Evolutionary conservation across 2,329 filamentous ascomycete species (phyloP).

Genomic region (Ceratocystis smalleyi): DNA sequence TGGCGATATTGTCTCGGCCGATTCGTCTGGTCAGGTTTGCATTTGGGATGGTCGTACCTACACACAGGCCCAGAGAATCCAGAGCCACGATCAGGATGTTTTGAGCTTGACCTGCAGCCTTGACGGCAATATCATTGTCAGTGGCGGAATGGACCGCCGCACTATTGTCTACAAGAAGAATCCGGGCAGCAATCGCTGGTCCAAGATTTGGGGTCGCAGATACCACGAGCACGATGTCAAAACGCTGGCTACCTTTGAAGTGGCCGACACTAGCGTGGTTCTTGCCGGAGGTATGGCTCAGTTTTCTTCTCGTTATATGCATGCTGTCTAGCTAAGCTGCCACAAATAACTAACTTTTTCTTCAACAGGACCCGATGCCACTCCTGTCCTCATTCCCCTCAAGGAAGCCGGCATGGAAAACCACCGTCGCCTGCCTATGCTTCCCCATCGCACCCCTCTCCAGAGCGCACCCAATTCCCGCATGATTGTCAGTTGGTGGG

Average conservation of each 20-base stretch:
- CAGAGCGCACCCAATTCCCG: constrained; percentile 57
- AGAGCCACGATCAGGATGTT: constrained; percentile 78
- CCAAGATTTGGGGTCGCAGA: constrained; percentile 67
- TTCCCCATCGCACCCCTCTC: constrained; percentile 65
- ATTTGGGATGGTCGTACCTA: constrained; percentile 92
- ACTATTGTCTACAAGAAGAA: constrained; percentile 68
- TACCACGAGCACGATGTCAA: constrained; percentile 94
- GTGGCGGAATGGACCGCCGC: constrained; percentile 79
- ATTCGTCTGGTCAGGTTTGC: constrained; percentile 83
- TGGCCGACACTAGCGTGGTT: constrained; percentile 64
- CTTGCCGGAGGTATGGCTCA: constrained; percentile 68
- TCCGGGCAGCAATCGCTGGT: constrained; percentile 53
- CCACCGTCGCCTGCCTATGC: constrained; percentile 63
- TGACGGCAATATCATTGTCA: constrained; percentile 70
- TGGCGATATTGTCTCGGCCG: constrained; percentile 83
- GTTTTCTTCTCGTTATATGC: neutral
- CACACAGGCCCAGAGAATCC: constrained; percentile 70
- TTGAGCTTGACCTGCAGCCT: constrained; percentile 70
- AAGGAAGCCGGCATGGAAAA: constrained; percentile 60
- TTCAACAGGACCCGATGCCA: constrained; percentile 60
- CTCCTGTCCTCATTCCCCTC: constrained; percentile 67
- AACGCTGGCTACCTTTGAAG: constrained; percentile 80
- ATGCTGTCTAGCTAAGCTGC: neutral
- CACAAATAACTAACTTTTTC: constrained; percentile 22
- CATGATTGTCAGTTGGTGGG: constrained; percentile 83